Evolutionary conservation across 371 early-diverging fungal genomes (phyloP), one percentile per base, ranked within the genome.

Genomic region (Dichotomocladium elegans): DNA sequence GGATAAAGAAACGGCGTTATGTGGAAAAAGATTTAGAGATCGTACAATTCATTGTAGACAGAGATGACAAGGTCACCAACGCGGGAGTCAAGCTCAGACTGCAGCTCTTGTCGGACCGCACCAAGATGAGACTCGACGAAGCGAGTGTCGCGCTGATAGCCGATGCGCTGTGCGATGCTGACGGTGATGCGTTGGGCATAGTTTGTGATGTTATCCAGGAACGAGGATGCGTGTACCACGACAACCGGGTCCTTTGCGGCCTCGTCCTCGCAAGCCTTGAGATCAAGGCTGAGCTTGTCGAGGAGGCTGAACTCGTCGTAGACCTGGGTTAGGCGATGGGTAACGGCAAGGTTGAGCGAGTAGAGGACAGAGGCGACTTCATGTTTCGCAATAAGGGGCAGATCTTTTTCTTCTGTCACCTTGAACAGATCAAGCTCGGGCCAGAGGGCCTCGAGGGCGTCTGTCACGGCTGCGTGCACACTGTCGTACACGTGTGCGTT

Each of bases 21-120:
- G n/a, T n/a, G n/a, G n/a, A n/a, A n/a, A n/a, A n/a, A n/a, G n/a
- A n/a, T n/a, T n/a, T n/a, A n/a, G n/a, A n/a, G 43, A 24, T 55
- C 47, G 30, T 55, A 55, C 8, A 55, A 15, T 15, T 55, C 55
- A 30, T 55, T 55, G 55, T 55, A 55, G 30, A 55, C 28, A 26
- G 48, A 47, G 31, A 47, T 55, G 55, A 55, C 47, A 21, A 55
- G 48, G 27, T 55, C 55, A 28, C 55, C 55, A 10, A 42, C 41
- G 17, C 55, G 47, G 27, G 48, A 25, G 17, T 55, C 55, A 21
- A 55, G 47, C 41, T 55, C 55, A 26, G 47, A 27, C 2, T 34
- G 37, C 22, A 55, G 33, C 10, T 55, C 55, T 3, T 29, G 29
- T 12, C 55, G 40, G 6, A 37, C 48, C 3, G 27, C 30, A 24